Evolutionary conservation across 2,329 filamentous ascomycete genomes (phyloP), one percentile per base, ranked within the genome.

Genomic region (Calonectria crousiana): DNA sequence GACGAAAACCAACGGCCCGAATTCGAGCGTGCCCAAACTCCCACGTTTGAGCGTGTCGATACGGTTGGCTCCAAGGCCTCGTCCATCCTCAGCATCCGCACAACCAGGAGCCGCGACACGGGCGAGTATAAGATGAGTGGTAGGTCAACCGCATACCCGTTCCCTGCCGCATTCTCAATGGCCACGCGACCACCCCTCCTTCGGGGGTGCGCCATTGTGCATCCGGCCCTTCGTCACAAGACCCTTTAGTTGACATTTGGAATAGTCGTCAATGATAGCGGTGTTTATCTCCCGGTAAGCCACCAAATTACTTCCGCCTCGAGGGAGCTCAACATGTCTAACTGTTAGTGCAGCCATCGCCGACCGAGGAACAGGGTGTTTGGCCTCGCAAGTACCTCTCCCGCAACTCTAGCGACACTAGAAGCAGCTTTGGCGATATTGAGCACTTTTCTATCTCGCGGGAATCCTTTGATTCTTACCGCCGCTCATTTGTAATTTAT

Each of bases 381-480:
- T 98, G 95, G 95, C 89, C 89, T 32, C 88, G 88, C 78, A 86
- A 88, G 75, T 88, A 89, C 75, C 84, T 91, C 71, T 82, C 85
- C 13, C 87, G 89, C 71, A 87, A 86, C 53, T 92, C 91, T 6
- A 88, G 87, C 77, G 89, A 91, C 77, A 89, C 87, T 38, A 86
- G 86, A 71, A 92, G 90, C 82, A 91, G 93, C 79, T 88, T 95
- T 74, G 92, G 93, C 80, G 95, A 98, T 75, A 96, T 95, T 79
- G 96, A 98, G 83, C 95, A 94, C 18, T 98, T 98, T 84, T 95
- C 94, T 76, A 98, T 98, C 83, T 98, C 96, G 47, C 92, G 96
- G 81, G 97, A 98, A 86, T 98, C 96, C 2, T 98, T 98, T 82
- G 97, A 98, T 84, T 98, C 96, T 4, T 98, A 98, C 86, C 91